These are phyloP conservation scores for Erysimum pusillum DNA, from an alignment of 441 rosid genomes.

Conservation along the genomic window DNA sequence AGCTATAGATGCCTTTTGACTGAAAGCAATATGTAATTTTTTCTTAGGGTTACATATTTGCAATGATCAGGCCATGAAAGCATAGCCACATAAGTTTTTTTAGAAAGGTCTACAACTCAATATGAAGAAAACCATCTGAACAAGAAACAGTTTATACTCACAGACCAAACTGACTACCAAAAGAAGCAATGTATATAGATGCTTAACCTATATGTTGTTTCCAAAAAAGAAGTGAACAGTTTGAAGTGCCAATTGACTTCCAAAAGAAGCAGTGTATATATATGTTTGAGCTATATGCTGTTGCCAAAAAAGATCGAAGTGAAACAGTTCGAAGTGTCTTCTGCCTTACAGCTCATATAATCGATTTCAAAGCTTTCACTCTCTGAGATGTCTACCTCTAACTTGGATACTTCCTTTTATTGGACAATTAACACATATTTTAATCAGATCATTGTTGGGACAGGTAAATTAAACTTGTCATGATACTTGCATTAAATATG, in stretches of 20 bases:
- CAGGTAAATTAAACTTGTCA: constrained; percentile 11
- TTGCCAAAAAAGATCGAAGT: constrained; percentile 1
- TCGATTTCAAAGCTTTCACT: constrained; percentile 1
- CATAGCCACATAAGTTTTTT: constrained; percentile 11
- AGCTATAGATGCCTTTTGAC: constrained; percentile 80
- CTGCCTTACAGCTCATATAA: constrained; percentile 1
- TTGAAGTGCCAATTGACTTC: neutral
- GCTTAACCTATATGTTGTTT: neutral
- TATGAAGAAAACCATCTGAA: constrained; percentile 8
- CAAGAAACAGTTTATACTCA: neutral
- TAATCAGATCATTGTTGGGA: neutral
- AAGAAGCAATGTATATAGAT: neutral
- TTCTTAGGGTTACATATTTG: constrained; percentile 20
- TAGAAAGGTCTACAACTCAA: neutral
- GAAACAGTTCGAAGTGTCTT: constrained; percentile 12
- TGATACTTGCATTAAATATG: constrained; percentile 12
- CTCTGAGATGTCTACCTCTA: neutral
- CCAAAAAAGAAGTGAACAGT: constrained; percentile 10
- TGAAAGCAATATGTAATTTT: constrained; percentile 49
- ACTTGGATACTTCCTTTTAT: neutral
- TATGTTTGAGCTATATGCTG: neutral
- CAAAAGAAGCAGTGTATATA: neutral
- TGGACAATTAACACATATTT: neutral
- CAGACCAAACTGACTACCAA: constrained; percentile 15
- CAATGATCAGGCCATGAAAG: constrained; percentile 4